Conservation (phyloP, 1,139 yeast genomes). For the Geotrichum phurueaensis region DNA sequence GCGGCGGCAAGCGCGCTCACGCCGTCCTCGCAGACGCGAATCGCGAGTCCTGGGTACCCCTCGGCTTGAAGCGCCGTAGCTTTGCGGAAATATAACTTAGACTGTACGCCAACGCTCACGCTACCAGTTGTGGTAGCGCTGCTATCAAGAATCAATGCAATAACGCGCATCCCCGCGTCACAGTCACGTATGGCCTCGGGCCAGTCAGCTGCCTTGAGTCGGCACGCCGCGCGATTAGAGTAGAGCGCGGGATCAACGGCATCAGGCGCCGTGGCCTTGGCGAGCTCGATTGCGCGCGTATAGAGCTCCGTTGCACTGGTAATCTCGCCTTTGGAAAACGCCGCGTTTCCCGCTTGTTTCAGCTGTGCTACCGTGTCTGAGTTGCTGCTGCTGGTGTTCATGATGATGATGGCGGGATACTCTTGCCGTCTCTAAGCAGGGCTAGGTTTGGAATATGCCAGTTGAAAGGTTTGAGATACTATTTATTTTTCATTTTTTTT, state of each 20-base stretch:
- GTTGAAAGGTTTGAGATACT: background rate
- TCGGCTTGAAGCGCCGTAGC: slow-evolving; percentile 45
- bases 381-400: background rate
- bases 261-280: slow-evolving; percentile 32
- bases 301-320: slow-evolving; percentile 62
- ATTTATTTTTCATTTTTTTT: too few species aligned
- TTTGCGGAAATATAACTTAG: slow-evolving; percentile 55
- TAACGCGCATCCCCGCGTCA: slow-evolving; percentile 43
- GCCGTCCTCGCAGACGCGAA: slow-evolving; percentile 40
- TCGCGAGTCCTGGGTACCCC: slow-evolving; percentile 36
- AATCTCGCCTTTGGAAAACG: slow-evolving; percentile 53
- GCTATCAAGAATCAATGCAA: background rate
- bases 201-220: slow-evolving; percentile 50
- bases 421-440: background rate
- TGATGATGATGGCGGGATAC: background rate
- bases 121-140: background rate
- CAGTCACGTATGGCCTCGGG: slow-evolving; percentile 51
- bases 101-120: slow-evolving; percentile 27
- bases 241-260: slow-evolving; percentile 61
- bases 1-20: slow-evolving; percentile 29
- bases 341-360: slow-evolving; percentile 35
- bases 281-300: slow-evolving; percentile 60
- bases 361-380: slow-evolving; percentile 6
- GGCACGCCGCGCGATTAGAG: slow-evolving; percentile 84
- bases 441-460: background rate